Conservation (phyloP, 192 early-diverging fungal genomes). For the Paraglomus brasilianum region DNA sequence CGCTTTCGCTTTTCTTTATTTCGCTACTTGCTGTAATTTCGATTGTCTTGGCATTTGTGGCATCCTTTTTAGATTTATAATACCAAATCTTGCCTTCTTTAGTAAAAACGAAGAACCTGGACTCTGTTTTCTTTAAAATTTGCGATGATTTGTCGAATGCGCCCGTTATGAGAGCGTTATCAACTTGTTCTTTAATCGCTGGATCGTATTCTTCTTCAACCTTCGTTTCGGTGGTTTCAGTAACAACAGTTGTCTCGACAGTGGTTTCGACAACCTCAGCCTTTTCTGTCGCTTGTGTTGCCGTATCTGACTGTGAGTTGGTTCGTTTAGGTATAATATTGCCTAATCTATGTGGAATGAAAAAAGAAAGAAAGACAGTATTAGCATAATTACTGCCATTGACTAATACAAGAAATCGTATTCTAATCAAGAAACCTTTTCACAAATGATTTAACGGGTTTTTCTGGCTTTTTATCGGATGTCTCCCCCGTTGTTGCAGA, state of each 20-base stretch:
- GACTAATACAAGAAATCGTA: too few species aligned
- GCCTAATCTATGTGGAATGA: too few species aligned
- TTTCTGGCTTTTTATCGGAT: too few species aligned
- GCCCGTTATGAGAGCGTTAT: background rate
- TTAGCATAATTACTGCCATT: too few species aligned
- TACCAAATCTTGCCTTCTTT: background rate
- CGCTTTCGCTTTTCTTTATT: background rate
- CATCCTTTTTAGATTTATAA: background rate
- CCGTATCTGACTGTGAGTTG: background rate
- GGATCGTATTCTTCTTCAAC: background rate
- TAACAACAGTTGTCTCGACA: background rate
- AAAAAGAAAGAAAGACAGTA: too few species aligned
- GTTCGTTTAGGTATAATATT: too few species aligned
- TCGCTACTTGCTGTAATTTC: background rate
- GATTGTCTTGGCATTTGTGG: background rate
- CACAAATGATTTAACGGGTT: too few species aligned
- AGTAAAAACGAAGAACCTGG: background rate
- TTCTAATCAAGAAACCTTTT: too few species aligned
- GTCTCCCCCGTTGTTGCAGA: too few species aligned
- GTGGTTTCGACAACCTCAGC: background rate
- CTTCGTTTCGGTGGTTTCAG: background rate
- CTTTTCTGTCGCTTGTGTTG: background rate
- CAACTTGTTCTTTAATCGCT: background rate
- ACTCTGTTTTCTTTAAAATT: background rate
- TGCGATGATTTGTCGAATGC: background rate